Base-by-base conservation (phyloP, 2,329 filamentous ascomycete species). In the Pseudocercospora musae region DNA sequence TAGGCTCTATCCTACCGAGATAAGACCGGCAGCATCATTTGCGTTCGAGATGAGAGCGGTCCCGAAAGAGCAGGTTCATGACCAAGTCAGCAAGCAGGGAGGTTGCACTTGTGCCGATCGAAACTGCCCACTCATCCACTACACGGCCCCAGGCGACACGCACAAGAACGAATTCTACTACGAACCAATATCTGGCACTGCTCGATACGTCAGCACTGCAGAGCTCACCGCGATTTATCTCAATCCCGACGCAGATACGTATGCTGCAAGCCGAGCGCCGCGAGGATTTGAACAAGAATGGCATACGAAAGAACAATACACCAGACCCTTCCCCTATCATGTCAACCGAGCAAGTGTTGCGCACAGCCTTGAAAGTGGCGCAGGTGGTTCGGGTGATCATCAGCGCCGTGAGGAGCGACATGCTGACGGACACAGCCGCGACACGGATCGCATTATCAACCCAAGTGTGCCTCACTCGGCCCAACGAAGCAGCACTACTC, bases 31-130 rank as follows among this genome's bases (percentile, higher is more conserved):
- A 18, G 37, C 18, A 25, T 62, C 55, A 11, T 62, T 62, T 27
- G 48, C 54, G 21, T 62, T 56, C 37, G 54, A 53, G 8, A 56
- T 62, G 25, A 29, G 44, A 25, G 20, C 50, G n/a, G 31, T 58
- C 4, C 25, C 33, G 8, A 49, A 31, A 25, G 9, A 23, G 18
- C 48, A n/a, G 21, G 4, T n/a, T 31, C 48, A 25, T 8, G 48
- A n/a, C 13, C 21, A 18, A 15, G 13, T 40, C 18, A 56, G 31
- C 53, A 56, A 21, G 7, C n/a, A 23, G 3, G 53, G 31, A 4
- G 31, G 18, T 18, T 52, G 48, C 25, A 52, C 48, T 25, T 52
- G 48, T 52, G 11, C 21, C 25, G 21, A 29, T 10, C 21, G 25
- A n/a, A n/a, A 29, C 21, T 52, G 48, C 23, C 48, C 48, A 15